Conservation (phyloP, 306 rosid species). For the Casuarina cunninghamiana region DNA sequence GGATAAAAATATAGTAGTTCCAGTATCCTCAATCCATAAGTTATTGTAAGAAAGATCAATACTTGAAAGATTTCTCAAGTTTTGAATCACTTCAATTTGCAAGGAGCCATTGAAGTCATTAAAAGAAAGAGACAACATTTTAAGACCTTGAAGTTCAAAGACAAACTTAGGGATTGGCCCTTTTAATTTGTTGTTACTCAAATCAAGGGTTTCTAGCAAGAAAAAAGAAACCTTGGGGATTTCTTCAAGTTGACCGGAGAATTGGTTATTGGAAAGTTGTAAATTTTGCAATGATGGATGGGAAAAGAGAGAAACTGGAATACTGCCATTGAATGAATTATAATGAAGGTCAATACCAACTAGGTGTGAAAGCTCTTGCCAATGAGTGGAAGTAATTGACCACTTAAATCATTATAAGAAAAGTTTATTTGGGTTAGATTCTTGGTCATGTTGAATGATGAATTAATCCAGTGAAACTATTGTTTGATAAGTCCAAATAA, state of each 20-base stretch:
- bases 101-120: constrained; percentile 28
- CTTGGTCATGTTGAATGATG: constrained; percentile 2
- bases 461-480: constrained; percentile 1
- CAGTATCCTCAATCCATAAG: neutral
- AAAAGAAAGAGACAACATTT: neutral
- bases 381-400: neutral
- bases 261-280: neutral
- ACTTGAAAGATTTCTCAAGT: constrained; percentile 4
- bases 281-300: neutral
- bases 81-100: neutral
- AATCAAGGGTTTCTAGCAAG: neutral
- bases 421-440: neutral
- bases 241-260: neutral
- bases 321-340: neutral
- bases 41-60: constrained; percentile 30
- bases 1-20: neutral
- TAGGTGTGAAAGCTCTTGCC: neutral
- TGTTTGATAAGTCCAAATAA: neutral
- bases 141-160: constrained; percentile 11
- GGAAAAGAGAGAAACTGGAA: neutral
- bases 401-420: neutral
- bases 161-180: constrained; percentile 12
- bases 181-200: constrained; percentile 21
- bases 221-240: constrained; percentile 1
- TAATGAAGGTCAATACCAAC: neutral